Percentiles rank a stretch among this genome's conserved stretches.
Evolutionary conservation across 2,329 filamentous ascomycete species (phyloP).

Genomic region (Chrysoporthe austroafricana): DNA sequence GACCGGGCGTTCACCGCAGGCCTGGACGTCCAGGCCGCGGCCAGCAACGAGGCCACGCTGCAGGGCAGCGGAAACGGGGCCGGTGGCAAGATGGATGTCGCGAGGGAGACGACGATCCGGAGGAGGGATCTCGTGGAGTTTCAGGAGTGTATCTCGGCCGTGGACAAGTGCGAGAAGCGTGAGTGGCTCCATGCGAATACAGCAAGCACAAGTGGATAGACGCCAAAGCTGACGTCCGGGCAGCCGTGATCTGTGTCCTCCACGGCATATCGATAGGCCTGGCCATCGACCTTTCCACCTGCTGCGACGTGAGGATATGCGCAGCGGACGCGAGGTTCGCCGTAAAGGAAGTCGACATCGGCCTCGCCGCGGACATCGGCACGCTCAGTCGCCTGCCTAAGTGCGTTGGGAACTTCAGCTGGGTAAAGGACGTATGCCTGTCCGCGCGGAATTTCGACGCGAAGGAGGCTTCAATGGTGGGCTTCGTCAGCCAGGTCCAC

Average conservation of each 20-base stretch:
- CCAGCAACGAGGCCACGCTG: conserved; percentile 51
- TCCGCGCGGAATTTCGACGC: conserved; percentile 71
- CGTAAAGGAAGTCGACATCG: conserved; percentile 84
- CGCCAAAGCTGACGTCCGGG: conserved; percentile 12
- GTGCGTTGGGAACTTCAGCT: conserved; percentile 69
- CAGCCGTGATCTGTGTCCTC: conserved; percentile 79
- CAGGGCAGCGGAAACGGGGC: conserved; percentile 34
- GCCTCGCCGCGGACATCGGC: conserved; percentile 78
- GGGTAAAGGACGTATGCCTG: conserved; percentile 79
- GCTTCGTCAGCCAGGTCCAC: conserved; percentile 70
- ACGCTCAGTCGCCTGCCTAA: conserved; percentile 76
- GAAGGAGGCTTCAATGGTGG: conserved; percentile 70
- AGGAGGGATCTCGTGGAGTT: conserved; percentile 77
- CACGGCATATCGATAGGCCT: conserved; percentile 80
- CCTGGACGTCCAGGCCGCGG: conserved; percentile 77
- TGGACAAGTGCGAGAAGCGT: conserved; percentile 91
- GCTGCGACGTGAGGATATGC: conserved; percentile 72
- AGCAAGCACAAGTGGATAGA: neutral
- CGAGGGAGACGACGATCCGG: conserved; percentile 64
- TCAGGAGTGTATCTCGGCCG: conserved; percentile 73
- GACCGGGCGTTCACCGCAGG: conserved; percentile 85
- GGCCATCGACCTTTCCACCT: conserved; percentile 73
- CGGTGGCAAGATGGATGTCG: conserved; percentile 53
- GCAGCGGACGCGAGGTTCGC: conserved; percentile 63
- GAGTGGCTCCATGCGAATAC: conserved; percentile 37